Conservation (phyloP, 164 flowering plant species). For the Nymphaea colorata region DNA sequence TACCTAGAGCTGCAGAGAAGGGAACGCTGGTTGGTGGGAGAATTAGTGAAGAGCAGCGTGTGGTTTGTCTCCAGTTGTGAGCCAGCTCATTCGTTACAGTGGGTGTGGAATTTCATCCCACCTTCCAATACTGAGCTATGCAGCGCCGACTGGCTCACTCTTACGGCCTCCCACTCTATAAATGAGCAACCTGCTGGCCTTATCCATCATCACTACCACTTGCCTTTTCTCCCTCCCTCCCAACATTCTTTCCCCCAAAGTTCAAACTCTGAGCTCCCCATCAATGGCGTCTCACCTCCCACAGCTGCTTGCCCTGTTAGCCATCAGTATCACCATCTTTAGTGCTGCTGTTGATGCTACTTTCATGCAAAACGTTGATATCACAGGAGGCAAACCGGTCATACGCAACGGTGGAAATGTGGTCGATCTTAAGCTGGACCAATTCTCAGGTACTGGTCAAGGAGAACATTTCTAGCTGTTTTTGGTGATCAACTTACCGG, state of each 20-base stretch:
- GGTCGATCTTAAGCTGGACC: background rate
- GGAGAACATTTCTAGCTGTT: slow-evolving; percentile 20
- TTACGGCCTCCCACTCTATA: background rate
- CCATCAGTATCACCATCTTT: background rate
- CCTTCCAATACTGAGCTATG: background rate
- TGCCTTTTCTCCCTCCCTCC: background rate
- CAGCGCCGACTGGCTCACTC: background rate
- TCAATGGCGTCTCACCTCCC: background rate
- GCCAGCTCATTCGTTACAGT: background rate
- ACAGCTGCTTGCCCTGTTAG: background rate
- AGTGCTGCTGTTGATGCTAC: background rate
- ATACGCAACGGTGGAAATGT: background rate
- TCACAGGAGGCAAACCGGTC: background rate
- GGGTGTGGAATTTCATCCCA: background rate
- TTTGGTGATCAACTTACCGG: no score
- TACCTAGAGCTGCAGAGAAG: no score
- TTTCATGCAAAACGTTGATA: background rate
- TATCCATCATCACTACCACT: background rate
- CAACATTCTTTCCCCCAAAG: background rate
- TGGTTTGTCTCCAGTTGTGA: background rate
- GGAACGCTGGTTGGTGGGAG: background rate
- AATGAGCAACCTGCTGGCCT: background rate
- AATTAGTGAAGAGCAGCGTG: background rate
- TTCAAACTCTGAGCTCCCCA: background rate
- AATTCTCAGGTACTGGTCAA: slow-evolving; percentile 5